Percentiles rank a stretch among this genome's conserved stretches.
Evolutionary conservation across 2,329 filamentous ascomycete genomes (phyloP).

Genomic region (Diaporthe ampelina): DNA sequence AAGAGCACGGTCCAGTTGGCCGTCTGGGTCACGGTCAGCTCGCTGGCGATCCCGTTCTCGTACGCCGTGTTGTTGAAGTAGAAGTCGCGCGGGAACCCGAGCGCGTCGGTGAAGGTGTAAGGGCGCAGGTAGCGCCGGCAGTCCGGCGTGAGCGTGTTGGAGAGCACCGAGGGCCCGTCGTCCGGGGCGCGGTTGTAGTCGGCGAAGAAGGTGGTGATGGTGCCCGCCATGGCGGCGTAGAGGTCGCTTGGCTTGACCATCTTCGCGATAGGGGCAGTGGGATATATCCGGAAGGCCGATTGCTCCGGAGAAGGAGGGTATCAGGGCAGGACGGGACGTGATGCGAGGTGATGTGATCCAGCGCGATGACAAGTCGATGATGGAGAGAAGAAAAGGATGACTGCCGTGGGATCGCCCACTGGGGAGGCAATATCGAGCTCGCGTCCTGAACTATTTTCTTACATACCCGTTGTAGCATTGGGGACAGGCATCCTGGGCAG

Average conservation of each 20-base stretch:
- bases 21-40: slow-evolving; percentile 5
- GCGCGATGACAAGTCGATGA: too few relatives aligned
- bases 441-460: too few relatives aligned
- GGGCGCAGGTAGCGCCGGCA: slow-evolving; percentile 19
- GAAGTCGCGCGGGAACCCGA: slow-evolving; percentile 10
- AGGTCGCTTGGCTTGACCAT: neutral
- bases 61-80: slow-evolving; percentile 11
- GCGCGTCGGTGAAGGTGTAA: slow-evolving; percentile 1
- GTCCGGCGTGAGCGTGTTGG: slow-evolving; percentile 1
- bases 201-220: slow-evolving; percentile 11
- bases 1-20: slow-evolving; percentile 2
- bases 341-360: too few relatives aligned
- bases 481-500: too few relatives aligned
- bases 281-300: neutral
- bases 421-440: too few relatives aligned
- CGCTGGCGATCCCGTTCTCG: neutral
- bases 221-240: neutral
- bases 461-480: too few relatives aligned
- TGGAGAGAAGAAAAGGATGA: too few relatives aligned
- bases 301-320: too few relatives aligned
- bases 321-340: too few relatives aligned
- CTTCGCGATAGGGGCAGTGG: neutral
- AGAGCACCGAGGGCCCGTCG: neutral
- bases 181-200: neutral
- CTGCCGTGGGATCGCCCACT: too few relatives aligned